Evolutionary conservation across 2,329 filamentous ascomycete genomes (phyloP).

Genomic region (Pseudopyrenochaeta lycopersici): DNA sequence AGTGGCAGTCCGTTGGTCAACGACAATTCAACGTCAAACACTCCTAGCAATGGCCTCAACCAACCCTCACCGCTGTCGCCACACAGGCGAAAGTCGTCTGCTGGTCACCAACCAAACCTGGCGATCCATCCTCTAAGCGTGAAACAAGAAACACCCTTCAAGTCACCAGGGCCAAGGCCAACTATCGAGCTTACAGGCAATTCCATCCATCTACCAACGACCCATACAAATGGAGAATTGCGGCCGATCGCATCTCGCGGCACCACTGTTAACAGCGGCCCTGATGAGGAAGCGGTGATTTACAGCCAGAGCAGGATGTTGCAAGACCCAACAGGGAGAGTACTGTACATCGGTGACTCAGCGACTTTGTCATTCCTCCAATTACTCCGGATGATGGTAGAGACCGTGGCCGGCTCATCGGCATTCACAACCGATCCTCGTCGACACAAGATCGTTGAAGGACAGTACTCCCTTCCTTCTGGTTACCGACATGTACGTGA

Average conservation of each 20-base stretch:
- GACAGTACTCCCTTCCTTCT: slow-evolving; percentile 58
- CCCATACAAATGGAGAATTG: slow-evolving; percentile 27
- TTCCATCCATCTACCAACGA: slow-evolving; percentile 33
- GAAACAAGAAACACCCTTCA: slow-evolving; percentile 33
- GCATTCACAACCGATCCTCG: slow-evolving; percentile 66
- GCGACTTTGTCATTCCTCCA: slow-evolving; percentile 69
- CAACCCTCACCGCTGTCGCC: slow-evolving; percentile 29
- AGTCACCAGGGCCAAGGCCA: slow-evolving; percentile 24
- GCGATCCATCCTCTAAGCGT: slow-evolving; percentile 9
- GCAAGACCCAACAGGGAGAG: slow-evolving; percentile 65
- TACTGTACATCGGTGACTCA: slow-evolving; percentile 70
- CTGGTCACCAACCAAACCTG: slow-evolving; percentile 12
- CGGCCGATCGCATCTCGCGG: slow-evolving; percentile 40
- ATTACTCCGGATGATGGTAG: slow-evolving; percentile 68
- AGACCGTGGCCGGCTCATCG: slow-evolving; percentile 63
- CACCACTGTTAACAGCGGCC: slow-evolving; percentile 51
- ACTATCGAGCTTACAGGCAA: slow-evolving; percentile 35
- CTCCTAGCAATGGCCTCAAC: slow-evolving; percentile 29
- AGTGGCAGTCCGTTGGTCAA: slow-evolving; percentile 22
- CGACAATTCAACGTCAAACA: slow-evolving; percentile 31
- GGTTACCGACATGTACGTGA: slow-evolving; percentile 50
- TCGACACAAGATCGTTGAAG: slow-evolving; percentile 66
- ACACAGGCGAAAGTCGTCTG: slow-evolving; percentile 25
- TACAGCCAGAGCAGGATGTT: slow-evolving; percentile 67
- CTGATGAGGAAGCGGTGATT: slow-evolving; percentile 66